A percentile compares a stretch with the other conserved stretches of the same genome.
phyloP scores from a whole-genome alignment of 2,329 filamentous ascomycete species.

The Tolypocladium tundrense region DNA sequence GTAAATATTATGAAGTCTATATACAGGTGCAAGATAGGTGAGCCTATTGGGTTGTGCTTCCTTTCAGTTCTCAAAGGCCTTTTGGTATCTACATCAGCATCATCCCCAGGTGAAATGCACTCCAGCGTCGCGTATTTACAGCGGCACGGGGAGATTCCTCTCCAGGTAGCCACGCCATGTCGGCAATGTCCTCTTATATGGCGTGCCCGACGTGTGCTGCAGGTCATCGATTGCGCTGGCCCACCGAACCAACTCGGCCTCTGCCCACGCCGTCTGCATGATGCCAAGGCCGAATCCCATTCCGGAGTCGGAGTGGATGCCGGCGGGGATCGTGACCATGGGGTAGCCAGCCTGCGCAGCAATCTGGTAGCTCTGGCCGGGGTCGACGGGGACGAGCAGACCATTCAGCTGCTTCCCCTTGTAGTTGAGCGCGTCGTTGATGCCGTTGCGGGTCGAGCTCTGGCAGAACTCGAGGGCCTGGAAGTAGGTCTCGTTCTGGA shows the following conservation, averaged over 20 bases:
- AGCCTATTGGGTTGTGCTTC: background rate
- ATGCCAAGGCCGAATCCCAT: slow-evolving; percentile 54
- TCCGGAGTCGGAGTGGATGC: slow-evolving; percentile 39
- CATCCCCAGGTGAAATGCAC: background rate
- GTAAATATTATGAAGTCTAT: background rate
- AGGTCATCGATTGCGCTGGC: slow-evolving; percentile 55
- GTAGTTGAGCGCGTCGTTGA: slow-evolving; percentile 53
- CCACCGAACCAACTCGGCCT: slow-evolving; percentile 47
- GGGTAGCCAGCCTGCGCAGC: slow-evolving; percentile 70
- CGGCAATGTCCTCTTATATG: slow-evolving; percentile 37
- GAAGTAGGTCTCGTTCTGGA: slow-evolving; percentile 54
- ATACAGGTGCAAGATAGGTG: background rate
- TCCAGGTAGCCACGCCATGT: slow-evolving; percentile 41
- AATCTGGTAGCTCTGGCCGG: slow-evolving; percentile 57
- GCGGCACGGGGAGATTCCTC: slow-evolving; percentile 31
- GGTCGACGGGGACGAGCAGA: slow-evolving; percentile 58
- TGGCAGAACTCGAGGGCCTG: slow-evolving; percentile 55
- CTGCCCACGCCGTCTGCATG: slow-evolving; percentile 50
- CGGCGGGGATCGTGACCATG: slow-evolving; percentile 57
- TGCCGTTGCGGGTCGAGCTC: slow-evolving; percentile 52
- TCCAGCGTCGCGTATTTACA: slow-evolving; percentile 4
- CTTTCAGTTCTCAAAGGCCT: background rate
- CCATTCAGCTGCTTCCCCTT: slow-evolving; percentile 41
- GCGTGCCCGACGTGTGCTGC: slow-evolving; percentile 29
- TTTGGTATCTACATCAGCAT: background rate